Conservation (phyloP, 768 basidiomycete species). For the Gymnopilus dilepis region DNA sequence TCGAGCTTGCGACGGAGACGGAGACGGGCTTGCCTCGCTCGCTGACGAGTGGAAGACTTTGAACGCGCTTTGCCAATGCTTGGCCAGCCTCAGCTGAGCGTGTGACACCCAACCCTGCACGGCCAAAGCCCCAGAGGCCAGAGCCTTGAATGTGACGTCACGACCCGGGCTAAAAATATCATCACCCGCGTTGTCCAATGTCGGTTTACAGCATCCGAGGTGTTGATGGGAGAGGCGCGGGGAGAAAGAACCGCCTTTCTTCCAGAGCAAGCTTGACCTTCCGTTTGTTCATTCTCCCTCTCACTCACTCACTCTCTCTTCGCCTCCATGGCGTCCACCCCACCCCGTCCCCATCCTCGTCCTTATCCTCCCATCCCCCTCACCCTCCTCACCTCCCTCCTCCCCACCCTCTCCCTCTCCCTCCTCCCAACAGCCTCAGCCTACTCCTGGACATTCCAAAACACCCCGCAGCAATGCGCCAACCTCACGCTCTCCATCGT, state of each 20-base stretch:
- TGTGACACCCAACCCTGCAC: too few species aligned
- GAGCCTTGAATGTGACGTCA: too few species aligned
- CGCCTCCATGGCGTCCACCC: slow-evolving; percentile 18
- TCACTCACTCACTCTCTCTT: slow-evolving; percentile 6
- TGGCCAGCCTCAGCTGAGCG: too few species aligned
- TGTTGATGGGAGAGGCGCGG: slow-evolving; percentile 5
- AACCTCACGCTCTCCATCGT: slow-evolving; percentile 63
- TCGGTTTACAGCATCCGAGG: too few species aligned
- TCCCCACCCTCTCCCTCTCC: slow-evolving; percentile 3
- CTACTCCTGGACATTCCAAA: slow-evolving; percentile 52
- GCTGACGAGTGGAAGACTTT: too few species aligned
- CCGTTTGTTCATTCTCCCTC: neutral
- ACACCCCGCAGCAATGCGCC: slow-evolving; percentile 66
- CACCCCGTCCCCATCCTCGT: neutral
- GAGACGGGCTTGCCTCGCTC: too few species aligned
- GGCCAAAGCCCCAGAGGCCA: too few species aligned
- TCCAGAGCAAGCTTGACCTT: too few species aligned
- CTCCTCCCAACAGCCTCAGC: slow-evolving; percentile 34
- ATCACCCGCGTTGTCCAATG: too few species aligned
- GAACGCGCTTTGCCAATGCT: too few species aligned
- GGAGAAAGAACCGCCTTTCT: slow-evolving; percentile 4
- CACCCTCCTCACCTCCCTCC: slow-evolving; percentile 13
- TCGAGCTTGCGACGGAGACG: too few species aligned
- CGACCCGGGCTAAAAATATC: too few species aligned
- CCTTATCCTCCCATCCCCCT: slow-evolving; percentile 3